A percentile compares a stretch with the other conserved stretches of the same genome.
Evolutionary conservation across 768 basidiomycete species (phyloP).

Genomic region (Suillus decipiens): DNA sequence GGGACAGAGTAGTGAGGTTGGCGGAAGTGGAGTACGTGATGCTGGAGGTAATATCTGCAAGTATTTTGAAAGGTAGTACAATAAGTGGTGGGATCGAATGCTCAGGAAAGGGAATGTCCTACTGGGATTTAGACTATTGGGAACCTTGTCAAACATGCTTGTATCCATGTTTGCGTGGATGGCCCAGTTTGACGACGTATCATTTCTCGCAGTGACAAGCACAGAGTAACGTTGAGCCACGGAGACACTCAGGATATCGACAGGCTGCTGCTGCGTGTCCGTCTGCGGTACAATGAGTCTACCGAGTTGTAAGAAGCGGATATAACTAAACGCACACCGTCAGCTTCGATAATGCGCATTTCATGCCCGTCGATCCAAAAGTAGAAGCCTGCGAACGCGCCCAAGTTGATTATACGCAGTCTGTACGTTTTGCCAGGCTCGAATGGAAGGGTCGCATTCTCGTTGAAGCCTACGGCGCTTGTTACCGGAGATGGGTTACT

Average conservation of each 20-base stretch:
- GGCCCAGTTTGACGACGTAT: conserved; percentile 80
- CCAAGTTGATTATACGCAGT: conserved; percentile 83
- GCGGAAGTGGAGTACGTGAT: conserved; percentile 70
- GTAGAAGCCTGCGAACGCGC: conserved; percentile 72
- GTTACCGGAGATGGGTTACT: conserved; percentile 48
- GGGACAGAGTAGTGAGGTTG: conserved; percentile 51
- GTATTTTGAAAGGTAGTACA: neutral
- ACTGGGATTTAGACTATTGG: conserved; percentile 75
- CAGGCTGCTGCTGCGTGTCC: conserved; percentile 73
- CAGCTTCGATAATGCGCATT: conserved; percentile 83
- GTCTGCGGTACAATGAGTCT: conserved; percentile 44
- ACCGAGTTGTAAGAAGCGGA: neutral
- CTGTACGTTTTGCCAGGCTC: conserved; percentile 86
- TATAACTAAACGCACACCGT: conserved; percentile 56
- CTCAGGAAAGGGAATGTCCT: conserved; percentile 26
- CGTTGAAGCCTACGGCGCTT: conserved; percentile 75
- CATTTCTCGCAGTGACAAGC: conserved; percentile 88
- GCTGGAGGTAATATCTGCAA: conserved; percentile 76
- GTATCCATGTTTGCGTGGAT: conserved; percentile 92
- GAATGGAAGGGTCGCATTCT: conserved; percentile 85
- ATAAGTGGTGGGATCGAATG: neutral
- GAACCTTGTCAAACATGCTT: conserved; percentile 85
- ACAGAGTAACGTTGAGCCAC: conserved; percentile 95
- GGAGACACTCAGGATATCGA: conserved; percentile 71
- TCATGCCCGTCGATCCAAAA: conserved; percentile 91